Evolutionary conservation across 768 basidiomycete genomes (phyloP).

Genomic region (Chalciporus sphaerocephalus): DNA sequence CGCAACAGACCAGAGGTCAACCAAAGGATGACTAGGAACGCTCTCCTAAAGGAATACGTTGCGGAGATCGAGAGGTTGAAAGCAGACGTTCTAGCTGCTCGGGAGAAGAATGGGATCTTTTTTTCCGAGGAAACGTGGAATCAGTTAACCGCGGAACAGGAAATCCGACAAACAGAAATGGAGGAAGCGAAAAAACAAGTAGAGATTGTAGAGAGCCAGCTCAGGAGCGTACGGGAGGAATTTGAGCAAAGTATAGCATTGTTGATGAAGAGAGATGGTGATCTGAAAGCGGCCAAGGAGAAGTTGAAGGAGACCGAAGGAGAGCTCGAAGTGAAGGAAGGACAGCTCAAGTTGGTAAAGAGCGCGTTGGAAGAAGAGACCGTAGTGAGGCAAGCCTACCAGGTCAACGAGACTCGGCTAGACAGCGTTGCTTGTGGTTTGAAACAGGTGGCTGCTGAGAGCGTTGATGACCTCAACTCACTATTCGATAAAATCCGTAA

Average conservation of each 20-base stretch:
- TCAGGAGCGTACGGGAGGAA: slow-evolving; percentile 78
- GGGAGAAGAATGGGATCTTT: slow-evolving; percentile 95
- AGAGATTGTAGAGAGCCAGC: slow-evolving; percentile 77
- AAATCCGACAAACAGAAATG: slow-evolving; percentile 69
- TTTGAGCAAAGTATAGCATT: slow-evolving; percentile 85
- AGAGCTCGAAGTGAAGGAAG: slow-evolving; percentile 49
- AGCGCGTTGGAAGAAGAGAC: slow-evolving; percentile 73
- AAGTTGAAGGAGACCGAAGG: slow-evolving; percentile 50
- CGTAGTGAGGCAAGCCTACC: slow-evolving; percentile 71
- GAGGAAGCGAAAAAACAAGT: slow-evolving; percentile 81
- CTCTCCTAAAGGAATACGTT: slow-evolving; percentile 89
- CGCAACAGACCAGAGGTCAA: slow-evolving; percentile 94
- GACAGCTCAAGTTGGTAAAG: slow-evolving; percentile 55
- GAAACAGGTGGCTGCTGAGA: slow-evolving; percentile 62
- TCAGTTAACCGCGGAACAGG: slow-evolving; percentile 73
- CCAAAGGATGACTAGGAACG: slow-evolving; percentile 88
- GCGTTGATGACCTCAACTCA: slow-evolving; percentile 61
- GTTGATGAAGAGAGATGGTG: slow-evolving; percentile 69
- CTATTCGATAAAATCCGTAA: slow-evolving; percentile 83
- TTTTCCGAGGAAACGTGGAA: slow-evolving; percentile 90
- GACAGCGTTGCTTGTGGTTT: slow-evolving; percentile 70
- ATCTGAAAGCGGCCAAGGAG: slow-evolving; percentile 60
- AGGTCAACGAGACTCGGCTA: slow-evolving; percentile 64
- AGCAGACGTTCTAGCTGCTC: slow-evolving; percentile 81
- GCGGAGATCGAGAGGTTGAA: slow-evolving; percentile 92